Base-by-base conservation (phyloP, 148 eudicot genomes). In the Arbutus unedo region DNA sequence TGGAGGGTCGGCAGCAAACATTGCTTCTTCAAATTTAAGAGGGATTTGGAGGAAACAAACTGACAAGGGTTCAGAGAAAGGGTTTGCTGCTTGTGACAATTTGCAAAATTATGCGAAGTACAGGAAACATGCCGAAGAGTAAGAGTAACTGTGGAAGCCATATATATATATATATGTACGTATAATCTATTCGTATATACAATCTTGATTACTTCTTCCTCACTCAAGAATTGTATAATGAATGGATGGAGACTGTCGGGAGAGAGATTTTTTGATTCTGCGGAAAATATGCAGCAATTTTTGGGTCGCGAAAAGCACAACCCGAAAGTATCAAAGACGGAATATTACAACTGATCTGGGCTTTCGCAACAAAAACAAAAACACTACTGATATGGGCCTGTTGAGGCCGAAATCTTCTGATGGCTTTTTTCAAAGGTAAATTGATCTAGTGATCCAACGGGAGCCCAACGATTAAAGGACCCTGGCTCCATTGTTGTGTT, bases 1-100 rank as follows among this genome's bases (percentile, higher is more conserved):
- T 83, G 93, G 62, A 89, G 64, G 54, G 82, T 85, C 53, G 89
- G 87, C 19, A 15, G 19, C 13, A 83, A 51, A 76, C 82, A 59
- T 78, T 53, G 74, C 72, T 82, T 79, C 81, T 88, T 84, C 23
- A 85, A 79, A 79, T 38, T 83, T 10, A 79, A 83, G 53, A 85
- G 21, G 57, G 91, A 87, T 5, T 88, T 81, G 54, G 84, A 86
- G 14, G 93, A 86, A 70, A 85, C 82, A 78, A 80, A 90, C 14
- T 74, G 89, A 74, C 86, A 85, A 75, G 82, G 57, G 51, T 50
- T 78, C 4, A 57, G 77, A 54, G 75, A 11, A 6, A 51, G 43
- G 81, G 81, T n/a, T 47, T 57, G 81, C 4, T 81, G 73, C 45
- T 43, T 78, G 90, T 15, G 54, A 41, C 50, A 82, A 70, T 68